Evolutionary conservation across 2,329 filamentous ascomycete species (phyloP), one percentile per base, ranked within the genome.

Genomic region (Graphilbum fragrans): DNA sequence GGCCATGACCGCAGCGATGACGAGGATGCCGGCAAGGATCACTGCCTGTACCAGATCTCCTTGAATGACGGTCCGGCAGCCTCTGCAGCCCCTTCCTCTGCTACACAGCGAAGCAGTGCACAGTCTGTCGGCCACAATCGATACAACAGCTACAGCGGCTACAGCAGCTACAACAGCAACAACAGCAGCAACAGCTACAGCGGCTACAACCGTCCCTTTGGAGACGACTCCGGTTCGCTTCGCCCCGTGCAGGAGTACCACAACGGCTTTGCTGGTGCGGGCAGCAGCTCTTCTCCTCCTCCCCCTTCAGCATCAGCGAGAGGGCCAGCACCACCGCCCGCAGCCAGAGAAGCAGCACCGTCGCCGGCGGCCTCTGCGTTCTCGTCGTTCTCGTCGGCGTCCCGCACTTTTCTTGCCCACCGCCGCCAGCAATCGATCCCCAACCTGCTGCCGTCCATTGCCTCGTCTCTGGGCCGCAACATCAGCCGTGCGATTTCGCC

Each of bases 391-490:
- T 46, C 39, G 38, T 48, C 48, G 41, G 42, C 44, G 25, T 49
- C 42, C 40, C 45, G 47, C 42, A 41, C 48, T 12, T 47, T 48
- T 19, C 38, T 51, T 35, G 45, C 45, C 35, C 60, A 61, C 42
- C 54, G 52, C 34, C 55, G 60, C 39, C 58, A 60, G 48, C 54
- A 56, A 42, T 62, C 59, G 5, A 56, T 60, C 33, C 53, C 61
- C 21, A 61, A 55, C 48, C 47, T 58, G 41, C 50, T 60, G 41
- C 54, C 60, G 12, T 39, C 48, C 5, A 41, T 50, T 33, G 35
- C 39, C 21, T 39, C 46, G 19, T 43, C 47, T 19, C 43, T 47
- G 19, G 42, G 42, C 31, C 45, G 42, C 39, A 49, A 40, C 37
- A 43, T 50, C 3, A 37, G 48, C 19, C 48, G 48, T 2, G 47